phyloP scores from a whole-genome alignment of 192 early-diverging fungal genomes.

The Mortierella hygrophila region DNA sequence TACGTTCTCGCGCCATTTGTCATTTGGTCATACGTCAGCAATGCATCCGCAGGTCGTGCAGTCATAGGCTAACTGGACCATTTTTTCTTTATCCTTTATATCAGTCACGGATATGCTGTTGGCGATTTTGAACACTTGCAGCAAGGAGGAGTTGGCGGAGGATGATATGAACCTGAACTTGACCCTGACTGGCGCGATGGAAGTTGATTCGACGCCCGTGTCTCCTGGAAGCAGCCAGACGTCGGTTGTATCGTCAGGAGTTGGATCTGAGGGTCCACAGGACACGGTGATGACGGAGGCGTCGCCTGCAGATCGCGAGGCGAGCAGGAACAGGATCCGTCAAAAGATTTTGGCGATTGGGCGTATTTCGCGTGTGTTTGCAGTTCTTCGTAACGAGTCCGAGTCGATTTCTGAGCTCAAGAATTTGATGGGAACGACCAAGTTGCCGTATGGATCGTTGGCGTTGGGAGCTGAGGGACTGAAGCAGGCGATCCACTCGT shows the following conservation, averaged over 20 bases:
- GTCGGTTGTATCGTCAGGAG: slow-evolving; percentile 10
- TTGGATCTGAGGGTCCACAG: neutral
- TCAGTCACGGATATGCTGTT: slow-evolving; percentile 97
- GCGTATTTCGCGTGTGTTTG: slow-evolving; percentile 91
- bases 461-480: slow-evolving; percentile 93
- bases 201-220: slow-evolving; percentile 30
- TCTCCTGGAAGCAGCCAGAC: slow-evolving; percentile 18
- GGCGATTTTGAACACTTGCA: slow-evolving; percentile 94
- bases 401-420: slow-evolving; percentile 96
- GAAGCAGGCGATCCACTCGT: slow-evolving; percentile 90
- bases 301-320: slow-evolving; percentile 15
- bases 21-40: neutral
- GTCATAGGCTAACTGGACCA: neutral
- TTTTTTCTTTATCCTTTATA: slow-evolving; percentile 3
- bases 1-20: slow-evolving; percentile 48
- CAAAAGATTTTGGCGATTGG: slow-evolving; percentile 94
- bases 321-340: slow-evolving; percentile 37
- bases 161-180: slow-evolving; percentile 61
- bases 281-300: slow-evolving; percentile 42
- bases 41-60: too few species aligned
- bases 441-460: slow-evolving; percentile 88
- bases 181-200: slow-evolving; percentile 40
- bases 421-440: slow-evolving; percentile 84
- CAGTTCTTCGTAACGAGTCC: slow-evolving; percentile 90
- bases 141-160: slow-evolving; percentile 90